These are phyloP conservation scores for Sporopachydermia lactativora DNA, from an alignment of 805 yeast genomes.

Conservation along the genomic window DNA sequence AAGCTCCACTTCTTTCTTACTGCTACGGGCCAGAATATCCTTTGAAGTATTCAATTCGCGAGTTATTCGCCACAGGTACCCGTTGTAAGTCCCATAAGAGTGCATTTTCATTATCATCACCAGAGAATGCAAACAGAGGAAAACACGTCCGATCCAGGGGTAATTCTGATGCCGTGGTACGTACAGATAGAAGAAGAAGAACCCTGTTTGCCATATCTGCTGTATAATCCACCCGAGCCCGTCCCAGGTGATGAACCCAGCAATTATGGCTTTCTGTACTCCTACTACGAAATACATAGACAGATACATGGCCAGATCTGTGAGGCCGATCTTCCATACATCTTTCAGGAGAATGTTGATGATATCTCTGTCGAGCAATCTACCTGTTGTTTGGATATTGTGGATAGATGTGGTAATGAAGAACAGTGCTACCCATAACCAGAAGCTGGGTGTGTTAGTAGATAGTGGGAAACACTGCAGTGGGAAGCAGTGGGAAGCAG, in stretches of 20 bases:
- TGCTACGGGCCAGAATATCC: slow-evolving; percentile 25
- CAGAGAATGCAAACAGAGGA: slow-evolving; percentile 66
- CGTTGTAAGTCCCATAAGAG: slow-evolving; percentile 84
- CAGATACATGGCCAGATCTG: slow-evolving; percentile 66
- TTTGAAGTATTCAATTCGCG: slow-evolving; percentile 40
- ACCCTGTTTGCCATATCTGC: slow-evolving; percentile 36
- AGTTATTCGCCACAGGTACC: slow-evolving; percentile 61
- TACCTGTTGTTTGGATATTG: slow-evolving; percentile 33
- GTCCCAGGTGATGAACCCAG: slow-evolving; percentile 42
- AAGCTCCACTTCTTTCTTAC: slow-evolving; percentile 25
- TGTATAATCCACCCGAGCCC: slow-evolving; percentile 50
- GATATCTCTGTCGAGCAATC: slow-evolving; percentile 37
- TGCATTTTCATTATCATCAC: slow-evolving; percentile 93
- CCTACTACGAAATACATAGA: slow-evolving; percentile 44
- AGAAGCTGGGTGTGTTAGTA: slow-evolving; percentile 22
- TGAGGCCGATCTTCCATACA: slow-evolving; percentile 49
- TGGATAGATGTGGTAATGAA: slow-evolving; percentile 39
- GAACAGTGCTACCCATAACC: slow-evolving; percentile 51
- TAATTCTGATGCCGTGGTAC: slow-evolving; percentile 42
- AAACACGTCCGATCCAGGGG: slow-evolving; percentile 89
- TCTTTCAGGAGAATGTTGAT: slow-evolving; percentile 44
- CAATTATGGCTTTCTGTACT: slow-evolving; percentile 41
- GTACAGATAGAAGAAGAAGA: slow-evolving; percentile 36
- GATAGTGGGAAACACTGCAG: no score
- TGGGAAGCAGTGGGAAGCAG: no score